Evolutionary conservation across 805 yeast genomes (phyloP).

Genomic region (Starmera caribaea): DNA sequence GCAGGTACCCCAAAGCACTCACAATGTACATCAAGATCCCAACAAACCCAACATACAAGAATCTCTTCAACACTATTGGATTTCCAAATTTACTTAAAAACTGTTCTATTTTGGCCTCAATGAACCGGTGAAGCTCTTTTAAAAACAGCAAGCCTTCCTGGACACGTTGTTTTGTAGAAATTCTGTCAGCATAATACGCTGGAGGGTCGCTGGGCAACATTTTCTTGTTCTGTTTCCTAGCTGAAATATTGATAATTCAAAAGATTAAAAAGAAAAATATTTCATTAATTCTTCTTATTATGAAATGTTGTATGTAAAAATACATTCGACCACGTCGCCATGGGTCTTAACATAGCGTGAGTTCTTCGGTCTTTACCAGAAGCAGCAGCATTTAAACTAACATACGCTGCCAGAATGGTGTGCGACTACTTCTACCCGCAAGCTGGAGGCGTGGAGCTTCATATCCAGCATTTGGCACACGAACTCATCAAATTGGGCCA

Average conservation of each 20-base stretch:
- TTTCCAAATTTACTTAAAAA: constrained; percentile 64
- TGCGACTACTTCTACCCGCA: constrained; percentile 98
- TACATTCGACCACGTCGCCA: no score
- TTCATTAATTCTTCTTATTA: not conserved
- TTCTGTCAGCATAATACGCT: constrained; percentile 10
- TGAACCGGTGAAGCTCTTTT: no score
- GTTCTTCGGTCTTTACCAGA: constrained; percentile 3
- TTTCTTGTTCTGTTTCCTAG: not conserved
- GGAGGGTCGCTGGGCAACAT: constrained; percentile 24
- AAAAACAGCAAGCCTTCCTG: no score
- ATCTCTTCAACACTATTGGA: constrained; percentile 72
- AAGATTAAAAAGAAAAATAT: not conserved
- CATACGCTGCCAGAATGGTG: constrained; percentile 55
- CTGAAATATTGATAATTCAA: not conserved
- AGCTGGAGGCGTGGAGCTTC: constrained; percentile 96
- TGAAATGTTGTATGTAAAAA: no score
- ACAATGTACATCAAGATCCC: constrained; percentile 49
- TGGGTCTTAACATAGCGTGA: constrained; percentile 22
- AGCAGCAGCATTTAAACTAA: not conserved
- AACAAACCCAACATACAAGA: constrained; percentile 60
- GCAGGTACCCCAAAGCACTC: constrained; percentile 45
- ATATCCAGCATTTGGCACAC: constrained; percentile 85
- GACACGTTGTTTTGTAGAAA: not conserved
- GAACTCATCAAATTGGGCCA: constrained; percentile 74
- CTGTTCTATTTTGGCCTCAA: constrained; percentile 36